Evolutionary conservation across 148 eudicot genomes (phyloP), one percentile per base, ranked within the genome.

Genomic region (Dianthus caryophyllus): DNA sequence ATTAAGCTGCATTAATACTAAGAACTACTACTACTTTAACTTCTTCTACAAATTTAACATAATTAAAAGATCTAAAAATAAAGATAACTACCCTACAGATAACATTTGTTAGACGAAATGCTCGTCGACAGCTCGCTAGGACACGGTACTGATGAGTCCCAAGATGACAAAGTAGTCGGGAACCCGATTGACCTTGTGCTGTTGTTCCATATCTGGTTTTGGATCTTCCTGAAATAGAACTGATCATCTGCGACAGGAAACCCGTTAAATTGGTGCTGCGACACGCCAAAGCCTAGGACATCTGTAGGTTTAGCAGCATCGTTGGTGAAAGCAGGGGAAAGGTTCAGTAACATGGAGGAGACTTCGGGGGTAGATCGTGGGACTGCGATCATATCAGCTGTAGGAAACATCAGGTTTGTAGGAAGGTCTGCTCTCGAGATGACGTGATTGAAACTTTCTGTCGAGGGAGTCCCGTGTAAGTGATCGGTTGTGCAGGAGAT

Each of bases 81-180:
- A 59, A 69, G 48, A 55, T 27, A 74, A 27, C 58, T 17, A 11
- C 36, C 64, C 66, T 74, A 67, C 52, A 73, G 75, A 69, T 75
- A 77, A 62, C 78, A 81, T 64, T 83, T 79, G 77, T 77, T 78
- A 12, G 83, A 71, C 24, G 96, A 80, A 69, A 77, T 81, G 51
- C 79, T 78, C 16, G 87, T 79, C 8, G 88, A 87, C 65, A 82
- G 73, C 63, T 87, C 92, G 38, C 90, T 78, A 14, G 90, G 92
- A 75, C 87, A 84, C 4, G 83, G 53, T 22, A 89, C 84, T 20
- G 89, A 81, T 20, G 89, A 81, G 43, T 88, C 95, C 95, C 97
- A 90, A 18, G 83, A 77, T n/a, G n/a, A n/a, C 68, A 73, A 56
- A 71, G 73, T 72, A 59, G 70, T 27, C 2, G 97, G 97, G 48